Conservation (phyloP, 495 filamentous ascomycete species). For the Penicillium herquei region DNA sequence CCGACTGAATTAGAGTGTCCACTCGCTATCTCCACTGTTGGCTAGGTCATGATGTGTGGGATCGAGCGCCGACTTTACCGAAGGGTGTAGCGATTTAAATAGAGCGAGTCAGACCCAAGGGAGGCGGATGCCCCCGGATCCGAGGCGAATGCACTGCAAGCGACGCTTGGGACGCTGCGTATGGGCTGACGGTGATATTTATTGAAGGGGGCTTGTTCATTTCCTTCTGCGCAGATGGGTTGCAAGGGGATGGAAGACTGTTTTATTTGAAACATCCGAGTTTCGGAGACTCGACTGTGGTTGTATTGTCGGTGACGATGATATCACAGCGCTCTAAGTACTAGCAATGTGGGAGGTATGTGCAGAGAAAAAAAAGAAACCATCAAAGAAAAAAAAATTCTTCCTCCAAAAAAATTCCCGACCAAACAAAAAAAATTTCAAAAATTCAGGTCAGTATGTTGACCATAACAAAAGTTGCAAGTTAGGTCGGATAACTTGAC, state of each 20-base stretch:
- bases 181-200: not conserved
- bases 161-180: not conserved
- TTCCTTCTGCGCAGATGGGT: not conserved
- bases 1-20: too few relatives aligned
- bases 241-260: too few relatives aligned
- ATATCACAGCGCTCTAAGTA: not conserved
- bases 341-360: not conserved
- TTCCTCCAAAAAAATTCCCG: too few relatives aligned
- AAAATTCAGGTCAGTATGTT: too few relatives aligned
- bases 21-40: not conserved
- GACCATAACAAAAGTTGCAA: not conserved
- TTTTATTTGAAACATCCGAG: constrained; percentile 1
- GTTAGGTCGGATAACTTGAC: not conserved
- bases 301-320: not conserved
- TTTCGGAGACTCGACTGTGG: not conserved
- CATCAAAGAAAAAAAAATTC: not conserved
- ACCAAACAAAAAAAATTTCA: too few relatives aligned
- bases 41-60: not conserved
- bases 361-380: not conserved
- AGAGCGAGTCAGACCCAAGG: not conserved
- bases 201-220: not conserved
- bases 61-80: not conserved
- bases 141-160: not conserved
- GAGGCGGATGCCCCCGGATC: not conserved
- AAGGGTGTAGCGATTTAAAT: too few relatives aligned